These are phyloP conservation scores for Colletotrichum sp. DNA, from an alignment of 2,329 filamentous ascomycete genomes.

Conservation along the genomic window DNA sequence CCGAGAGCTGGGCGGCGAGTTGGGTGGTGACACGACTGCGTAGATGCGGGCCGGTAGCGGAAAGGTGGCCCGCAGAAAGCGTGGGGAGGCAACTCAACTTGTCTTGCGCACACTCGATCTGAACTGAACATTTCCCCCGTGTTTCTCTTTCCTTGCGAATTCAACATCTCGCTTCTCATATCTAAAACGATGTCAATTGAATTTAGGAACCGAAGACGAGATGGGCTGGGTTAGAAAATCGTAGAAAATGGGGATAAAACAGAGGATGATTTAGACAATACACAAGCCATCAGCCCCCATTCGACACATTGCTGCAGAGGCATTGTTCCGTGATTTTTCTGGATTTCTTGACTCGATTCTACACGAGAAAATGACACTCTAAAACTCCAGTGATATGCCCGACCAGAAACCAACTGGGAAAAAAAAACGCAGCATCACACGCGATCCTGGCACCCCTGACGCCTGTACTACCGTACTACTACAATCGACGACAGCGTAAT, in stretches of 20 bases:
- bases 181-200: not conserved
- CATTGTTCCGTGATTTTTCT: not conserved
- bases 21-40: constrained; percentile 62
- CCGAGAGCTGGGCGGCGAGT: constrained; percentile 63
- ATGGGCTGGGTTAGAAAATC: not conserved
- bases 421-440: not conserved
- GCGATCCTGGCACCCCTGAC: not conserved
- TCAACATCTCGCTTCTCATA: constrained; percentile 17
- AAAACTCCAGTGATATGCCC: not conserved
- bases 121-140: not conserved
- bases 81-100: constrained; percentile 13
- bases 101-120: not conserved
- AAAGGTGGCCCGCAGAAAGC: not conserved
- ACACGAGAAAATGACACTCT: constrained; percentile 3
- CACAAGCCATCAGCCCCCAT: not conserved
- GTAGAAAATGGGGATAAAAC: not conserved
- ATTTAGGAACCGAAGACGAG: not conserved
- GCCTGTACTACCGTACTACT: constrained; percentile 11
- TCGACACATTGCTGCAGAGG: not conserved
- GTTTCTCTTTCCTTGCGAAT: constrained; percentile 17
- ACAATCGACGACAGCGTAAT: not conserved
- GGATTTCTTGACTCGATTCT: not conserved
- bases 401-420: not conserved
- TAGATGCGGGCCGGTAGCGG: not conserved
- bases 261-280: not conserved